Percentiles rank a stretch among this genome's conserved stretches.
Evolutionary conservation across 768 basidiomycete genomes (phyloP).

Genomic region (Kwoniella bestiolae): DNA sequence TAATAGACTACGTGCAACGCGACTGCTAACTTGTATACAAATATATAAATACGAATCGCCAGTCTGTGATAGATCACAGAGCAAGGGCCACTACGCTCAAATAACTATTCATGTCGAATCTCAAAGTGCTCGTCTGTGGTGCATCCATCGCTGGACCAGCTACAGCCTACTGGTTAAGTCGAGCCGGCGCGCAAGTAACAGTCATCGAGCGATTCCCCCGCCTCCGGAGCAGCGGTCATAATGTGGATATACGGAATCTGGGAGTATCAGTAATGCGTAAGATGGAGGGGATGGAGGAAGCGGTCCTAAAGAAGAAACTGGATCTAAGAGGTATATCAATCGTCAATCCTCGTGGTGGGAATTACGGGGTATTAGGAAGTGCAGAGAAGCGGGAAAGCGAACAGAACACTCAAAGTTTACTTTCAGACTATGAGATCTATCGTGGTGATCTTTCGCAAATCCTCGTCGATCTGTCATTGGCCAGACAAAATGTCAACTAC

Average conservation of each 20-base stretch:
- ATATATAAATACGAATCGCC: no score
- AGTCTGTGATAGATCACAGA: no score
- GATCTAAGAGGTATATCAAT: conserved; percentile 37
- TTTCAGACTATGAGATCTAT: conserved; percentile 38
- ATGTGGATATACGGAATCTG: conserved; percentile 39
- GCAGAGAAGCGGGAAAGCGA: background rate
- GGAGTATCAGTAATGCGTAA: conserved; percentile 32
- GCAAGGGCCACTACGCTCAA: no score
- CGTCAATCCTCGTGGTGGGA: conserved; percentile 16
- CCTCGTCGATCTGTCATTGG: conserved; percentile 32
- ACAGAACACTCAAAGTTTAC: background rate
- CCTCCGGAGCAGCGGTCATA: conserved; percentile 41
- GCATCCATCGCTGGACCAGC: conserved; percentile 49
- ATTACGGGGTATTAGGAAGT: background rate
- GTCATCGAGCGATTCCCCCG: conserved; percentile 40
- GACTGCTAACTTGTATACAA: no score
- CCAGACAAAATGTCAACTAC: conserved; percentile 11
- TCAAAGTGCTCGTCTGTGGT: conserved; percentile 37
- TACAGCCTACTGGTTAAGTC: conserved; percentile 38
- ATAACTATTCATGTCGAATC: background rate
- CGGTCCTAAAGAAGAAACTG: conserved; percentile 22
- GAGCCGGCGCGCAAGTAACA: conserved; percentile 27
- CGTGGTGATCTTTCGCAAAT: conserved; percentile 44
- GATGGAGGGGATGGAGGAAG: conserved; percentile 35
- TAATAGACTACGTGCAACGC: no score